phyloP scores from a whole-genome alignment of 1,284 basidiomycete genomes.

The Trametes sp. region DNA sequence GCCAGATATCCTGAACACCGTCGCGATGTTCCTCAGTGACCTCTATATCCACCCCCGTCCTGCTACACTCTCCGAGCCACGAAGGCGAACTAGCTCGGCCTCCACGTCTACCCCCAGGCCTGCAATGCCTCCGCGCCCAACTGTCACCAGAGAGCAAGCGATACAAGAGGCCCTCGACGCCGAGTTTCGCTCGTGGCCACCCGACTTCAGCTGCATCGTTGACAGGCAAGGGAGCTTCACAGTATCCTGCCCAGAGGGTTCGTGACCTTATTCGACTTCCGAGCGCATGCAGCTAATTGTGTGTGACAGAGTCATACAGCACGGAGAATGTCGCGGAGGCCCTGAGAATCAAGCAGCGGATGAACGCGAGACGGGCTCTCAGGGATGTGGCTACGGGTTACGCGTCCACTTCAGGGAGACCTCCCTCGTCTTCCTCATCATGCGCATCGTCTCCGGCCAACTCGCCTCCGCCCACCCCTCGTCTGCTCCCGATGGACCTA shows the following conservation, averaged over 20 bases:
- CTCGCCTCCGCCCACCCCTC: constrained; percentile 11
- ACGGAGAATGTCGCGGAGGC: constrained; percentile 14
- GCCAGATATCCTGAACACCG: not conserved
- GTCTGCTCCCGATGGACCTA: not conserved
- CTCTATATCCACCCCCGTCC: constrained; percentile 16
- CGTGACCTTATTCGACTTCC: not conserved
- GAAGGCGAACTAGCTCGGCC: not conserved
- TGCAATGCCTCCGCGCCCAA: not conserved
- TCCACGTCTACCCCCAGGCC: not conserved
- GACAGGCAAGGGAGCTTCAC: not conserved
- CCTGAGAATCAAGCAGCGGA: constrained; percentile 15
- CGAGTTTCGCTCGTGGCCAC: not conserved
- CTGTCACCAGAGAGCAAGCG: not conserved
- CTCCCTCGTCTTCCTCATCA: constrained; percentile 1
- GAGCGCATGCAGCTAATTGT: not conserved
- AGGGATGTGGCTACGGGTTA: not conserved
- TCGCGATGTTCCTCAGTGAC: constrained; percentile 4
- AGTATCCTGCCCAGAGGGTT: not conserved
- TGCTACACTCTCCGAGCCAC: constrained; percentile 2
- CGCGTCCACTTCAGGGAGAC: not conserved
- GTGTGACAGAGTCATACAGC: constrained; percentile 2
- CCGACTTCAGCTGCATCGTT: not conserved
- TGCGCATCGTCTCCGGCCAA: constrained; percentile 6
- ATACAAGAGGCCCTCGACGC: not conserved
- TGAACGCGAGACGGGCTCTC: constrained; percentile 11